Evolutionary conservation across 495 filamentous ascomycete species (phyloP), one percentile per base, ranked within the genome.

Genomic region (Penicillium roqueforti): DNA sequence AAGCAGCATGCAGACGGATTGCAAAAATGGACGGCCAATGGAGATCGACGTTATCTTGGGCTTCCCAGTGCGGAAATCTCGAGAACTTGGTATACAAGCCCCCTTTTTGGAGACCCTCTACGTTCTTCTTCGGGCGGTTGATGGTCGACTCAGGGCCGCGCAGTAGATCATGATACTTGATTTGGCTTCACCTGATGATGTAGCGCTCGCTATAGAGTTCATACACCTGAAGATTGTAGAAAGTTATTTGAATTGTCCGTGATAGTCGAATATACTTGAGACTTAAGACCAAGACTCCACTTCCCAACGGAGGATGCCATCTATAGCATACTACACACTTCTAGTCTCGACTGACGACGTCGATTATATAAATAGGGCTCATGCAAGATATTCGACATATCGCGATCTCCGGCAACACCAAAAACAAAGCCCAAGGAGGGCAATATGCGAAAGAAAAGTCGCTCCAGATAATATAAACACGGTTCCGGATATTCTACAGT

Each of bases 41-140:
- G 80, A 82, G 59, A 68, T 82, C 8, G 80, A 83, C 49, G 74
- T 82, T 4, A 82, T 83, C 41, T 53, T 83, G 9, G 80, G 80
- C 7, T 76, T 76, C 57, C 76, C 78, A 7, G 73, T 76, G 26
- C 61, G 63, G 40, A 80, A 75, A 58, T 71, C 78, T 3, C 69
- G 69, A 53, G 76, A 81, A 49, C 54, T 78, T 16, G 77, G 76
- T 6, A 58, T 82, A 10, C 59, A 66, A 31, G 75, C 73, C 11
- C 78, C 78, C 1, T 70, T 67, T 39, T 45, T 82, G 25, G 75
- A 82, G 56, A 72, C 68, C 8, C 57, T 82, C 14, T 78, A 80
- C 49, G 56, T 66, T 7, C 36, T 66, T 44, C 32, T 66, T 29
- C 55, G 60, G 0, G 63, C 63, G 0, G 38, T 66, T n/a, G 63